These are phyloP conservation scores for Rhizophagus sp. DNA, from an alignment of 192 early-diverging fungal species.

Conservation along the genomic window DNA sequence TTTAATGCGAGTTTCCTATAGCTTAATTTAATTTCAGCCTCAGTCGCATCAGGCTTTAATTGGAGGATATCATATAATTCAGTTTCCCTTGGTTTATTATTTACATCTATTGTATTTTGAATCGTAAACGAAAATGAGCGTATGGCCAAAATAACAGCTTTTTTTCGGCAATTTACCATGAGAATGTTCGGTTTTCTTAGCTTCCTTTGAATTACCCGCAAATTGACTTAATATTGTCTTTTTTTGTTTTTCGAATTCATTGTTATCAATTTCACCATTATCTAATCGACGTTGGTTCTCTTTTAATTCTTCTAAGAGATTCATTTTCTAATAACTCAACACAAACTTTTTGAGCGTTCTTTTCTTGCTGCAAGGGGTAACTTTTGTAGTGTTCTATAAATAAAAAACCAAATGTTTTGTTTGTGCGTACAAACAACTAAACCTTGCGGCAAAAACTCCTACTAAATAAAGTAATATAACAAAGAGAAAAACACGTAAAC, in stretches of 20 bases:
- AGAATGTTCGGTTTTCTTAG: too few relatives aligned
- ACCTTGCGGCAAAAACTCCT: too few relatives aligned
- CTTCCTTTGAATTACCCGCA: background rate
- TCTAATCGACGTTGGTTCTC: background rate
- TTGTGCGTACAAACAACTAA: too few relatives aligned
- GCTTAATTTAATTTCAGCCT: constrained; percentile 89
- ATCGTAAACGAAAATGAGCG: too few relatives aligned
- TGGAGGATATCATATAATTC: constrained; percentile 89
- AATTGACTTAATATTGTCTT: too few relatives aligned
- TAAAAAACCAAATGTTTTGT: too few relatives aligned
- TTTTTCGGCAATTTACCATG: background rate
- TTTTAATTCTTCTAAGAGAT: background rate
- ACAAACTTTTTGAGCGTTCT: too few relatives aligned
- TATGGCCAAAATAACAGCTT: background rate
- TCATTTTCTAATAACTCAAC: background rate
- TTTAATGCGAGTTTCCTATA: constrained; percentile 92
- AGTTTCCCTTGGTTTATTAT: constrained; percentile 61
- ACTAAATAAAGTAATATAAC: too few relatives aligned
- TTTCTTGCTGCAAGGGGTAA: too few relatives aligned
- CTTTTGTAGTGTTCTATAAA: too few relatives aligned
- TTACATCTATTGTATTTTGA: background rate
- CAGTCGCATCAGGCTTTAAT: constrained; percentile 68
- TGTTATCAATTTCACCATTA: background rate
- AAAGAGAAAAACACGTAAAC: too few relatives aligned
- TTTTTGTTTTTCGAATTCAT: background rate